Conservation (phyloP, 2,329 filamentous ascomycete genomes). For the Diaporthe sp. region DNA sequence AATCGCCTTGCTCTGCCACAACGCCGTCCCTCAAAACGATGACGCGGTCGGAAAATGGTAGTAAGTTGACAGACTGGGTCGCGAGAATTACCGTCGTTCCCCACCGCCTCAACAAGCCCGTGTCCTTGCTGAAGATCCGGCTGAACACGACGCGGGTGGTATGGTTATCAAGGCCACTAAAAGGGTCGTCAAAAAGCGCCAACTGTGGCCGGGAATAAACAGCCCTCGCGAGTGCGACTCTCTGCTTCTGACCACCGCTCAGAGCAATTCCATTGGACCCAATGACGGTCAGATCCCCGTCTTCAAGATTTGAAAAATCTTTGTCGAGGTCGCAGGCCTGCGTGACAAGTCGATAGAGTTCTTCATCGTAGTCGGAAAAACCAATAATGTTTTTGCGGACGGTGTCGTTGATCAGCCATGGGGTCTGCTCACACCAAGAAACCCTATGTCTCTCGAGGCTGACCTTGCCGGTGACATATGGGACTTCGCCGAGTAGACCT, state of each 20-base stretch:
- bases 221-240: constrained; percentile 55
- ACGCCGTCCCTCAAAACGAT: constrained; percentile 14
- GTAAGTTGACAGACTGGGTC: constrained; percentile 10
- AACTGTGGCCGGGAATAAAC: constrained; percentile 53
- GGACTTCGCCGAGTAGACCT: constrained; percentile 43
- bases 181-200: constrained; percentile 57
- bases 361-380: constrained; percentile 39
- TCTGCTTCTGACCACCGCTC: constrained; percentile 45
- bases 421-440: constrained; percentile 46
- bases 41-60: constrained; percentile 3
- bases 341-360: constrained; percentile 36
- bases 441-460: constrained; percentile 27
- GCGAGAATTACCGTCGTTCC: constrained; percentile 49
- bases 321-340: constrained; percentile 41
- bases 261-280: constrained; percentile 43
- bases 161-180: constrained; percentile 56
- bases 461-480: constrained; percentile 1
- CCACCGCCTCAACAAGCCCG: constrained; percentile 52
- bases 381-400: constrained; percentile 53
- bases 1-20: constrained; percentile 4
- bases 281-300: constrained; percentile 40
- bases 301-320: constrained; percentile 41
- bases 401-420: constrained; percentile 55
- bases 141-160: constrained; percentile 56
- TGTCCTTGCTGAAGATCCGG: constrained; percentile 48